These are phyloP conservation scores for Quercus alba DNA, from an alignment of 306 rosid species.

Conservation along the genomic window DNA sequence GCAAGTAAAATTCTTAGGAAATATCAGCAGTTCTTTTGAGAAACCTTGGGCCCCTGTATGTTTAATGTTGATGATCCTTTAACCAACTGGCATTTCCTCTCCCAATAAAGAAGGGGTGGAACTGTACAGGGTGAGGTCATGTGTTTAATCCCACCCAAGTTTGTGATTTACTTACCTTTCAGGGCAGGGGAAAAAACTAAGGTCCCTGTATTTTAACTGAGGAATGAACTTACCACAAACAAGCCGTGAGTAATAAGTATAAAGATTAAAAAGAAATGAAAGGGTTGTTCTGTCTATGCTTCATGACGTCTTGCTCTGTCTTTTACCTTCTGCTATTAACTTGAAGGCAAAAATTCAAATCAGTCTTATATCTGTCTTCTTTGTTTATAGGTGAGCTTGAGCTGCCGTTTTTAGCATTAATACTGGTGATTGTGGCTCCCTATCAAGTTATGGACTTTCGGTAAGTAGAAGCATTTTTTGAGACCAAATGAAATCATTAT, in stretches of 20 bases:
- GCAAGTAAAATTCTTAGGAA: too few relatives aligned
- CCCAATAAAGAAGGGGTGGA: background rate
- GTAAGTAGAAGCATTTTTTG: conserved; percentile 28
- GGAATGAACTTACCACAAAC: background rate
- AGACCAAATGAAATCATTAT: background rate
- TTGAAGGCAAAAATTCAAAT: background rate
- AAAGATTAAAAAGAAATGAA: conserved; percentile 1
- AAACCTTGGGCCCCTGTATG: background rate
- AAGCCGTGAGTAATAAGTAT: background rate
- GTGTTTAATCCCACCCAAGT: too few relatives aligned
- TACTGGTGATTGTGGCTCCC: conserved; percentile 80
- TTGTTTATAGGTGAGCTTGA: conserved; percentile 72
- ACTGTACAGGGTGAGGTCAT: background rate
- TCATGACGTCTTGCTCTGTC: conserved; percentile 14
- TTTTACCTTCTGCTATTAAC: conserved; percentile 2
- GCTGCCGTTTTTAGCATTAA: conserved; percentile 72
- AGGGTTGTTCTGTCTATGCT: background rate
- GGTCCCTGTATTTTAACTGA: background rate
- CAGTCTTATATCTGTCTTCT: conserved; percentile 4
- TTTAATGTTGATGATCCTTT: background rate
- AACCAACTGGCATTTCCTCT: background rate
- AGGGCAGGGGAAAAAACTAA: background rate
- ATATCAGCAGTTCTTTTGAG: too few relatives aligned
- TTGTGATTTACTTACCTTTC: too few relatives aligned
- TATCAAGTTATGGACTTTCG: conserved; percentile 52